Evolutionary conservation across 257 asterid species (phyloP), one percentile per base, ranked within the genome.

Genomic region (Marsdenia floribunda): DNA sequence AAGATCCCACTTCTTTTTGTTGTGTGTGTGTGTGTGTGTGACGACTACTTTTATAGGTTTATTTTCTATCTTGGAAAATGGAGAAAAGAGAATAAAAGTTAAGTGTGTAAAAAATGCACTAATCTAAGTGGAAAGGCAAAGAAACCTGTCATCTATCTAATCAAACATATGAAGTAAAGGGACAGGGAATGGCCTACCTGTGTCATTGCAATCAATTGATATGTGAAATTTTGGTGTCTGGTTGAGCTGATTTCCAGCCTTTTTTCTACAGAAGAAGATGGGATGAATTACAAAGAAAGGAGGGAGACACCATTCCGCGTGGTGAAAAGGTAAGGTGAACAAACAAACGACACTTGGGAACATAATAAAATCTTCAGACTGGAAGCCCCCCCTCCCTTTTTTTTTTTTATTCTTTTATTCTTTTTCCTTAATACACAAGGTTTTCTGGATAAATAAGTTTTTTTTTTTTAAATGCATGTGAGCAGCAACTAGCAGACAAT

Each of bases 401-500:
- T 29, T 29, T 29, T 29, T 29, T 29, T 0, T 29, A 29, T 29
- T 0, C 1, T 0, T 29, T 29, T 29, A 0, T 29, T 29, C 33
- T 29, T 29, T 29, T 29, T 29, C 33, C 33, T 29, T 29, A 29
- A 29, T 29, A 29, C 33, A 29, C 33, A 29, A 29, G 33, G 33
- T 29, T 29, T 29, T 29, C 33, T 29, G 33, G 33, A 29, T 0
- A 29, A 29, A 29, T 29, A 29, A 29, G 33, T 29, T 29, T 29
- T 1, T 29, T 0, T 0, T 1, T 29, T 1, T 29, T 29, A 0
- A n/a, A 35, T 65, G 77, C 72, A 71, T 14, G 70, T 72, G 83
- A 77, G 40, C 22, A 66, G 75, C 75, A 50, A 15, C 52, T 4
- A 15, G 40, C 7, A 49, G 73, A 77, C 58, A 50, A 44, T 53